These are phyloP conservation scores for Starmerella stigmatis DNA, from an alignment of 805 yeast genomes.

Conservation along the genomic window DNA sequence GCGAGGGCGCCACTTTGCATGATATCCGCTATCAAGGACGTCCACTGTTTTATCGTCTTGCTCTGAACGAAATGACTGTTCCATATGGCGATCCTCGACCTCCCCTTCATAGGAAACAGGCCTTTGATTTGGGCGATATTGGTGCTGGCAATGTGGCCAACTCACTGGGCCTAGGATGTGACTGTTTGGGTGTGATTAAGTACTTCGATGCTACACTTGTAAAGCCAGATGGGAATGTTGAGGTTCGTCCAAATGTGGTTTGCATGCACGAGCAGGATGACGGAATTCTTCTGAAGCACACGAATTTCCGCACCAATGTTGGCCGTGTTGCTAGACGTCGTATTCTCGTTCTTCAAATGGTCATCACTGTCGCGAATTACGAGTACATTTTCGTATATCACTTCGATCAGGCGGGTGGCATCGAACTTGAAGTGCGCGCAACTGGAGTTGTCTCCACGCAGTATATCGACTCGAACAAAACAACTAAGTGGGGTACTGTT, in stretches of 20 bases:
- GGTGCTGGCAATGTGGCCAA: conserved; percentile 70
- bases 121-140: conserved; percentile 74
- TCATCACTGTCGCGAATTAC: conserved; percentile 76
- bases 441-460: conserved; percentile 78
- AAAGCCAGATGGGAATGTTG: conserved; percentile 51
- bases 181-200: conserved; percentile 69
- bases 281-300: conserved; percentile 68
- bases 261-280: conserved; percentile 81
- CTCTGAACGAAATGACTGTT: conserved; percentile 75
- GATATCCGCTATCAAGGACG: conserved; percentile 68
- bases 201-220: conserved; percentile 54
- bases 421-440: conserved; percentile 70
- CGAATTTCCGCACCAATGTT: conserved; percentile 64
- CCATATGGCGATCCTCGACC: conserved; percentile 78
- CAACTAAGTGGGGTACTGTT: conserved; percentile 58
- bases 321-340: conserved; percentile 68
- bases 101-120: conserved; percentile 77
- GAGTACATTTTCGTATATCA: conserved; percentile 64
- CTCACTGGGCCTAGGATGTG: conserved; percentile 61
- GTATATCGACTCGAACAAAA: conserved; percentile 65
- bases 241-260: conserved; percentile 53
- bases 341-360: conserved; percentile 67
- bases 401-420: conserved; percentile 67
- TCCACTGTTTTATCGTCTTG: conserved; percentile 59
- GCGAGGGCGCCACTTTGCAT: conserved; percentile 71